Conservation (phyloP, 495 filamentous ascomycete genomes). For the Hypoxylon rickii region DNA sequence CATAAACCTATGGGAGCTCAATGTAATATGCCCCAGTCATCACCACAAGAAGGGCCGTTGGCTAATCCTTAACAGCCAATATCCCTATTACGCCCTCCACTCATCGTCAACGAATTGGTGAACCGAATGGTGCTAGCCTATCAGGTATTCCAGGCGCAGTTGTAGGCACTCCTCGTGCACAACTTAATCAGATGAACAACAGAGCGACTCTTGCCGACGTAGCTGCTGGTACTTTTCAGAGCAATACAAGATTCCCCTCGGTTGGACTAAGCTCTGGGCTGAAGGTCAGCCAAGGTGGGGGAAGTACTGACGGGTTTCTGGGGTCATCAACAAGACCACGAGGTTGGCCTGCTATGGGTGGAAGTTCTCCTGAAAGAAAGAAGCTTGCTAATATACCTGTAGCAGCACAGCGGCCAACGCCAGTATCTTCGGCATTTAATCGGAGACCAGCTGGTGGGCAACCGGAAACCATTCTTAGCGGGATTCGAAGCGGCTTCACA, state of each 20-base stretch:
- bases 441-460: conserved; percentile 12
- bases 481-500: conserved; percentile 23
- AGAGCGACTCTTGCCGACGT: conserved; percentile 5
- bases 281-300: conserved; percentile 26
- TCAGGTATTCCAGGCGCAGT: conserved; percentile 38
- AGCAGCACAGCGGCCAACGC: conserved; percentile 24
- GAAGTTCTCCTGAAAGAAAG: background rate
- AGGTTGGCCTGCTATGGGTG: conserved; percentile 7
- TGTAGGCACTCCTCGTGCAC: conserved; percentile 27
- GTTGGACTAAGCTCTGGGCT: conserved; percentile 37
- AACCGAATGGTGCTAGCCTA: conserved; percentile 27
- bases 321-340: conserved; percentile 23
- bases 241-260: conserved; percentile 11
- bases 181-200: conserved; percentile 10
- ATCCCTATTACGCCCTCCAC: conserved; percentile 39
- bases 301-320: conserved; percentile 7
- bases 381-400: background rate
- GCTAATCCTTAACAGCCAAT: conserved; percentile 22
- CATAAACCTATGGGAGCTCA: conserved; percentile 26
- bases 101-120: conserved; percentile 37
- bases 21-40: conserved; percentile 6
- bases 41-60: background rate
- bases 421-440: conserved; percentile 18
- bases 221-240: conserved; percentile 15
- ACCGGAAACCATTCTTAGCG: conserved; percentile 8